phyloP scores from a whole-genome alignment of 1,284 basidiomycete genomes.

The Apiotrichum akiyoshidainum region DNA sequence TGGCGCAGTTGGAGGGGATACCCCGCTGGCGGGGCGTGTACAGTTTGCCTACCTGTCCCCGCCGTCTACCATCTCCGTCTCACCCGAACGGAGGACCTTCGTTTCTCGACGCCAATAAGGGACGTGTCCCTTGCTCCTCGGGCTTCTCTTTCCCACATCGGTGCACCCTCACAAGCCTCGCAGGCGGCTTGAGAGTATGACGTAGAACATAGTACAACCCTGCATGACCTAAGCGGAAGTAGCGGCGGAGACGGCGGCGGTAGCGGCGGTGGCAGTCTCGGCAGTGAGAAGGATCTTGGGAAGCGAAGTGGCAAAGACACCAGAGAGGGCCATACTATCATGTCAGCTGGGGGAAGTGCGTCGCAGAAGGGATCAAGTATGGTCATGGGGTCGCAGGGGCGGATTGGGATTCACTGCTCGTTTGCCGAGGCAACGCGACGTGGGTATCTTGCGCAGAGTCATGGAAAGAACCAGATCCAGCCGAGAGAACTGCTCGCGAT shows the following conservation, averaged over 20 bases:
- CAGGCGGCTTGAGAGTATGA: background rate
- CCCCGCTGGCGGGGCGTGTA: conserved; percentile 69
- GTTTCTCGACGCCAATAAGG: too few species aligned
- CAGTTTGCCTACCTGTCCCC: too few species aligned
- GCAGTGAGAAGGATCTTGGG: conserved; percentile 40
- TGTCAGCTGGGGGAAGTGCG: background rate
- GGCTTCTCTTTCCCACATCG: too few species aligned
- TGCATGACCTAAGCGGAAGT: conserved; percentile 6
- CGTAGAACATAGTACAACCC: conserved; percentile 4
- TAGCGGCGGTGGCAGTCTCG: conserved; percentile 6
- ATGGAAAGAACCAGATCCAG: too few species aligned
- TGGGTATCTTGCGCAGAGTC: too few species aligned
- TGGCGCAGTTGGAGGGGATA: conserved; percentile 55
- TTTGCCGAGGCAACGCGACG: too few species aligned
- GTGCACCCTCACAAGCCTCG: too few species aligned
- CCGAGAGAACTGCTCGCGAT: too few species aligned
- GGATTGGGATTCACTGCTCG: too few species aligned
- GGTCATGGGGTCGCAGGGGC: background rate
- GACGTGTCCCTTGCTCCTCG: too few species aligned
- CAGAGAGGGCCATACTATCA: conserved; percentile 40
- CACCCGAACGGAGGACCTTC: too few species aligned
- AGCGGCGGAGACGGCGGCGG: conserved; percentile 2
- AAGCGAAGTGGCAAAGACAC: conserved; percentile 36
- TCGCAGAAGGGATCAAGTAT: background rate
- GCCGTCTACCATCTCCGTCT: too few species aligned